Evolutionary conservation across 2,329 filamentous ascomycete genomes (phyloP), one percentile per base, ranked within the genome.

Genomic region (Coniochaeta sp.): DNA sequence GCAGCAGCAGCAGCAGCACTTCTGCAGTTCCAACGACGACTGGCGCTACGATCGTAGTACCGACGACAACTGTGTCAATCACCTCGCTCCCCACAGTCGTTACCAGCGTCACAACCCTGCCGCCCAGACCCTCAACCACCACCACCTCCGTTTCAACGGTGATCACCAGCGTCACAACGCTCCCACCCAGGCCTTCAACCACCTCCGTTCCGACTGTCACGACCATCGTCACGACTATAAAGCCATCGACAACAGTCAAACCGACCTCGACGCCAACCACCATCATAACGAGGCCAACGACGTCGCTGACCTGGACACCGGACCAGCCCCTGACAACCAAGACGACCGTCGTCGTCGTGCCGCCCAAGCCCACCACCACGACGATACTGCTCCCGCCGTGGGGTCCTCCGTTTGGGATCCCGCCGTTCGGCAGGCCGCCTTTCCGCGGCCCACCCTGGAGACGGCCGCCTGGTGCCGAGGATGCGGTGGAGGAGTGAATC

Each of bases 271-370:
- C 58, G 10, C 50, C 55, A 14, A 59, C 58, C 16, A 59, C 36
- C 3, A 17, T 55, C 10, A 40, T 26, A 1, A 56, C 58, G 2
- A 30, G 32, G 1, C 61, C 62, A 16, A 52, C 58, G 30, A 38
- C 60, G 1, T 36, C 59, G 1, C 47, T 58, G 5, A 50, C 58
- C 4, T 50, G 32, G 1, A 60, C 61, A 2, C 47, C 62, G 14
- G 62, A 62, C 8, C 17, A 47, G 2, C 60, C 50, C 12, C 58
- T 64, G 16, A 62, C 60, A 6, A 57, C 60, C 34, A 64, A 63
- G 22, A 57, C 56, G 6, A 58, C 61, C 1, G 42, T 62, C 4
- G 62, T 59, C 16, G 28, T 55, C 57, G 47, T 28, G 14, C 47
- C 22, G 42, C 42, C 24, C 24, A 52, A 36, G 34, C 34, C 22